phyloP scores from a whole-genome alignment of 441 rosid genomes.

The Gossypium gossypioides region DNA sequence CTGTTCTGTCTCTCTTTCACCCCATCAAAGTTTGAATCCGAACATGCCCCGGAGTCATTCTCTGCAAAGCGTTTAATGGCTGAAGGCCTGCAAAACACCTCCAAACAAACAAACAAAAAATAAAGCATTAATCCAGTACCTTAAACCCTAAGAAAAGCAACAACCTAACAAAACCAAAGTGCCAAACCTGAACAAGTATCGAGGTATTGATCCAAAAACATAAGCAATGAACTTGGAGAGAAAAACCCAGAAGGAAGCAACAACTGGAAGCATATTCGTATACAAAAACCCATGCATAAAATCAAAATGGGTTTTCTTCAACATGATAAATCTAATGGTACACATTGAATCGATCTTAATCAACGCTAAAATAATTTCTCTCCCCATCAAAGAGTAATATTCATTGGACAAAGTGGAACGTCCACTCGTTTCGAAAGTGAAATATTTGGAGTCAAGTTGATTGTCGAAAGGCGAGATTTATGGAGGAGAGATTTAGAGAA shows the following conservation, averaged over 20 bases:
- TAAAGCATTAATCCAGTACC: neutral
- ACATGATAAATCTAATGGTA: slow-evolving; percentile 14
- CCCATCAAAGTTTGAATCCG: slow-evolving; percentile 14
- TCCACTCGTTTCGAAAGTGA: slow-evolving; percentile 39
- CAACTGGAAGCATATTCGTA: slow-evolving; percentile 27
- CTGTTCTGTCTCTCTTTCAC: neutral
- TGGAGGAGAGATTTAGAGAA: neutral
- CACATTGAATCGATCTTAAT: slow-evolving; percentile 29
- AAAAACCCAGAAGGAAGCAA: slow-evolving; percentile 35
- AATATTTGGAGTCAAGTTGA: slow-evolving; percentile 20
- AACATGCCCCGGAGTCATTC: slow-evolving; percentile 19
- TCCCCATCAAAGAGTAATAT: slow-evolving; percentile 1
- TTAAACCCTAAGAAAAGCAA: neutral
- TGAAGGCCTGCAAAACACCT: slow-evolving; percentile 18
- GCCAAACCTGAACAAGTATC: slow-evolving; percentile 13
- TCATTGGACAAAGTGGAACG: slow-evolving; percentile 18
- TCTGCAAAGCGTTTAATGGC: neutral
- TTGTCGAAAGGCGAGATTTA: slow-evolving; percentile 19
- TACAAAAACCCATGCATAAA: slow-evolving; percentile 24
- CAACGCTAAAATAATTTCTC: slow-evolving; percentile 21
- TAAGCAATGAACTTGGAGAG: slow-evolving; percentile 32
- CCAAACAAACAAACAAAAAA: neutral
- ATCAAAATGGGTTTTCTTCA: slow-evolving; percentile 21
- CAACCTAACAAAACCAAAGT: neutral
- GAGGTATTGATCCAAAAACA: slow-evolving; percentile 24